Conservation (phyloP, 257 asterid species). For the Salvia miltiorrhiza region DNA sequence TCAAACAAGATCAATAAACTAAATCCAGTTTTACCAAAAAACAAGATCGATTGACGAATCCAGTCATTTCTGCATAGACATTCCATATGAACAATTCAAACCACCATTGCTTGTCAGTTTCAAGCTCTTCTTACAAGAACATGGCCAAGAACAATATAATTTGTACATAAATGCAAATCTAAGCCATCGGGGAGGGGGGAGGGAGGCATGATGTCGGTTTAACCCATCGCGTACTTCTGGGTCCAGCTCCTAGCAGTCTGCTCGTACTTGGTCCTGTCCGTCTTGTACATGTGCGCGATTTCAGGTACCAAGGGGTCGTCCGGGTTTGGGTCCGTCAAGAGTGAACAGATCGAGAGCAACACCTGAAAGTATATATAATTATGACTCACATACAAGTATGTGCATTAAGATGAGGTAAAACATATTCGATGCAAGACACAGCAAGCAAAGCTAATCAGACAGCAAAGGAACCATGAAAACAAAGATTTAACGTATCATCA, state of each 20-base stretch:
- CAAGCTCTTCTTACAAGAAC: conserved; percentile 28
- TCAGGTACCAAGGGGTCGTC: conserved; percentile 88
- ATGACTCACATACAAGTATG: not conserved
- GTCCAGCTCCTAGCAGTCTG: conserved; percentile 91
- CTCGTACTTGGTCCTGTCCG: conserved; percentile 74
- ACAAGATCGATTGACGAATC: conserved; percentile 8
- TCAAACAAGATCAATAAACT: conserved; percentile 15
- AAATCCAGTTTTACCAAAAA: conserved; percentile 10
- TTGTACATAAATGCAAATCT: conserved; percentile 36
- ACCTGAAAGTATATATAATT: conserved; percentile 38
- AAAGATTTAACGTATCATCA: not conserved
- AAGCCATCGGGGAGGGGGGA: not conserved
- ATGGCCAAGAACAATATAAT: conserved; percentile 24
- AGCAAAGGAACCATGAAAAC: not conserved
- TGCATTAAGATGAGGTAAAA: no score
- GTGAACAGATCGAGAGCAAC: conserved; percentile 76
- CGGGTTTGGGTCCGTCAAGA: conserved; percentile 81
- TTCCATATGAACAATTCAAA: conserved; percentile 31
- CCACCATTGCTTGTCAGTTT: conserved; percentile 23
- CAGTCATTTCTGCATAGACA: conserved; percentile 18
- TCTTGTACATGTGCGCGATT: conserved; percentile 88
- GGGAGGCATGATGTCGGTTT: conserved; percentile 11
- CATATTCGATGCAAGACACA: not conserved
- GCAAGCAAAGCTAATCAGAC: no score
- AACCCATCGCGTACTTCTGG: conserved; percentile 88